These are phyloP conservation scores for Cutaneotrichosporon sp. DNA, from an alignment of 1,284 basidiomycete genomes.

Conservation along the genomic window DNA sequence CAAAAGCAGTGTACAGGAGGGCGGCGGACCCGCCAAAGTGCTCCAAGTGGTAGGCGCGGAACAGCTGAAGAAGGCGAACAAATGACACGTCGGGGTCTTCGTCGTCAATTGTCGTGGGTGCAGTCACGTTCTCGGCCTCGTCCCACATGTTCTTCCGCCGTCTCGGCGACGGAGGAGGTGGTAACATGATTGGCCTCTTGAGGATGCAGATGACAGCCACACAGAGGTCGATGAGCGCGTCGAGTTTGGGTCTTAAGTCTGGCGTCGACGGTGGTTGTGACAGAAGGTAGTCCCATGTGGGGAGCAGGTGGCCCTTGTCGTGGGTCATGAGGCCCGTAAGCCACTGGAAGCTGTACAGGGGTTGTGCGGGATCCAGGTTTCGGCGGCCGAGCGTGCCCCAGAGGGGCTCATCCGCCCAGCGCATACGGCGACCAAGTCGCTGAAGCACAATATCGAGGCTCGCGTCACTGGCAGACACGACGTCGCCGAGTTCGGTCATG, in stretches of 20 bases:
- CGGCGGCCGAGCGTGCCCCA: constrained; percentile 24
- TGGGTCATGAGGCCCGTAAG: constrained; percentile 29
- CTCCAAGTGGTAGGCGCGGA: constrained; percentile 29
- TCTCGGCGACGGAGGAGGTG: constrained; percentile 8
- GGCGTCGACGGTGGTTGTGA: constrained; percentile 30
- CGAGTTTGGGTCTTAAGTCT: constrained; percentile 30
- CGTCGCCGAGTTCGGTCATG: constrained; percentile 31
- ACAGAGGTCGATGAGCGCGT: constrained; percentile 36
- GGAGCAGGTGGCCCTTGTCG: constrained; percentile 27
- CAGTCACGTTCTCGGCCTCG: constrained; percentile 1
- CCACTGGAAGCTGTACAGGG: constrained; percentile 41
- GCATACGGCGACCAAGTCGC: constrained; percentile 27
- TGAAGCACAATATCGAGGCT: constrained; percentile 16
- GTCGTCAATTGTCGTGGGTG: constrained; percentile 7
- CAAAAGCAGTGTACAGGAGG: constrained; percentile 28
- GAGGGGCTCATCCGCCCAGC: constrained; percentile 40
- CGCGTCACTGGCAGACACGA: constrained; percentile 15
- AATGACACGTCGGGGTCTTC: constrained; percentile 27
- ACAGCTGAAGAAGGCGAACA: constrained; percentile 25
- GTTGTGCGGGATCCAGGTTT: constrained; percentile 33
- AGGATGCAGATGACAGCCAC: constrained; percentile 38
- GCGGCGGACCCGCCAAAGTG: constrained; percentile 27
- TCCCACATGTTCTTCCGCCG: constrained; percentile 12
- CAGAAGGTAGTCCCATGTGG: constrained; percentile 43
- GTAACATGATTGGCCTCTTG: constrained; percentile 20